Evolutionary conservation across 306 rosid genomes (phyloP), one percentile per base, ranked within the genome.

Genomic region (Carpinus fangiana): DNA sequence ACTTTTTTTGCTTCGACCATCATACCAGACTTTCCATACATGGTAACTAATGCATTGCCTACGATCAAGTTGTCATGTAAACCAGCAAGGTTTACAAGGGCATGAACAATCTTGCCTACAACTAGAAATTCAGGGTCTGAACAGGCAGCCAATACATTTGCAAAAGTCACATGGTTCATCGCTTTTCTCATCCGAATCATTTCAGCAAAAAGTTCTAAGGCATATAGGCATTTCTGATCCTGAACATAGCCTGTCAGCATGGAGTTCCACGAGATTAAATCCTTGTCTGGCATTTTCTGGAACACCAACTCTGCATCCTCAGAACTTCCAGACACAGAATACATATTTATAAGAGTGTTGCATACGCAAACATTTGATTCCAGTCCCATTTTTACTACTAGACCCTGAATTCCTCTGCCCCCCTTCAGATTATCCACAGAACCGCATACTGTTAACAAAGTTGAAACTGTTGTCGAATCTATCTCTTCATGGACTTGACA

Each of bases 231-330:
- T 62, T 82, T 86, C 52, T 78, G 93, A 81, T 90, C 89, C 80
- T 86, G 90, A 76, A 85, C 93, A 86, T 85, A 84, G 88, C 91
- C 70, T 69, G 91, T 90, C 86, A 94, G 78, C 93, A 94, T 87
- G 82, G 98, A 90, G 81, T 94, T 94, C 98, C 98, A 94, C 4
- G 97, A 88, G 78, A 92, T 90, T 78, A 88, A 77, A 88, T 92
- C 97, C 85, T 72, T 94, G 72, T 87, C 87, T n/a, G 85, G 82
- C 96, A 92, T 94, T 84, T 80, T 84, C 64, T 52, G 76, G 80
- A 94, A 94, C 75, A 89, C 82, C 75, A 66, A 73, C 85, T 89
- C 93, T 21, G 95, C 94, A 82, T 88, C 92, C 79, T 73, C 75
- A 12, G 76, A 73, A 52, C 85, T 84, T 73, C 98, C 95, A 50